Evolutionary conservation across 495 filamentous ascomycete genomes (phyloP).

Genomic region (Xylaria cubensis): DNA sequence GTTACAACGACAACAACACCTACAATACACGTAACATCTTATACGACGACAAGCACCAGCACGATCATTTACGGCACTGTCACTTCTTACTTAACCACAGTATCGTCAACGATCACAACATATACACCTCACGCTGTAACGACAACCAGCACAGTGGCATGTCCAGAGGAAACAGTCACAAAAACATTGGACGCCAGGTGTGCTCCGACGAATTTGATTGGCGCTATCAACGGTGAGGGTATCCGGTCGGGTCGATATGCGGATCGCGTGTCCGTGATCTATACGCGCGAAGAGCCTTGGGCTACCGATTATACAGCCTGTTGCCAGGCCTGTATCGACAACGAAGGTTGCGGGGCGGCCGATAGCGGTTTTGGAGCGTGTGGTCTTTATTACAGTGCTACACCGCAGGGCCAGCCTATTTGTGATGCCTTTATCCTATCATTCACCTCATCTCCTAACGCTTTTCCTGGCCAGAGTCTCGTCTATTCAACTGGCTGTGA

Average conservation of each 20-base stretch:
- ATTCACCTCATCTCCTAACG: slow-evolving; percentile 30
- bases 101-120: slow-evolving; percentile 2
- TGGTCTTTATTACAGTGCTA: slow-evolving; percentile 44
- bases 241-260: slow-evolving; percentile 34
- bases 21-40: background rate
- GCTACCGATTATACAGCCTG: slow-evolving; percentile 30
- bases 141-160: slow-evolving; percentile 6
- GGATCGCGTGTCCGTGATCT: slow-evolving; percentile 31
- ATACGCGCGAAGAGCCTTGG: slow-evolving; percentile 30
- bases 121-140: background rate
- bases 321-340: slow-evolving; percentile 48
- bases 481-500: slow-evolving; percentile 34
- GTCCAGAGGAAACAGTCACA: slow-evolving; percentile 26
- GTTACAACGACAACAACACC: slow-evolving; percentile 4
- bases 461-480: slow-evolving; percentile 33
- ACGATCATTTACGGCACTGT: background rate
- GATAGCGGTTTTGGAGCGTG: slow-evolving; percentile 54
- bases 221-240: slow-evolving; percentile 28
- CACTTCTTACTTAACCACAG: background rate
- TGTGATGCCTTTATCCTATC: slow-evolving; percentile 33
- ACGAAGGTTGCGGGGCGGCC: slow-evolving; percentile 61
- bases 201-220: slow-evolving; percentile 36
- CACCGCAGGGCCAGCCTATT: slow-evolving; percentile 25
- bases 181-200: slow-evolving; percentile 38
- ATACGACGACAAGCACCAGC: background rate